Base-by-base conservation (phyloP, 2,329 filamentous ascomycete species). In the Beauveria rudraprayagi region DNA sequence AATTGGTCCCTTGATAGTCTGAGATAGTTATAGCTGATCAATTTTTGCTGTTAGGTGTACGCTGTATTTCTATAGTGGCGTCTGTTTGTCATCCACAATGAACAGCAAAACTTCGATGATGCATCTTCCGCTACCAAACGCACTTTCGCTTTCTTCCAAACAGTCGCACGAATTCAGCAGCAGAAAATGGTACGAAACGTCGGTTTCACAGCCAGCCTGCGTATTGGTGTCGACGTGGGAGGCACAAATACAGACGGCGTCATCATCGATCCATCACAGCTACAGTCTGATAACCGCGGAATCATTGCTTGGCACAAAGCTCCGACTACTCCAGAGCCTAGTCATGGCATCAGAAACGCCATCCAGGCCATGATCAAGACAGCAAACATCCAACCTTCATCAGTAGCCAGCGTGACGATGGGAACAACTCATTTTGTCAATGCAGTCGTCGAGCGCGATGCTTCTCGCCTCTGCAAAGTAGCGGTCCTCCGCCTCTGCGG, bases 391-490 rank as follows among this genome's bases (percentile, higher is more conserved):
- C 62, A 66, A 46, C 72, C 75, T 0, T 66, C 68, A 0, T 67
- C 75, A 6, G 72, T 83, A 19, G 75, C 77, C 16, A 78, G 77
- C 62, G 76, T 83, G 16, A 80, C 79, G 2, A 81, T 83, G 63
- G 80, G 80, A 57, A 82, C 79, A 1, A 84, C 82, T 0, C 81
- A 85, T 62, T 85, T 85, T 65, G 76, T 85, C 65, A 85, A 85
- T 63, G 82, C 82, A 9, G 79, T 85, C 3, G 73, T 85, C 1
- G 80, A 84, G 67, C 73, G 78, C 48, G 81, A 85, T 63, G 72
- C 72, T 8, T 67, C 74, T 1, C 75, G 79, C 2, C 69, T 85
- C 3, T 75, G 76, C 16, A 73, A 70, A 5, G 81, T 85, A 5
- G 83, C 81, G 2, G 80, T 84, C 2, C 66, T 85, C 17, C 77